A percentile compares a stretch with the other conserved stretches of the same genome.
Conservation (phyloP, 331 rosid species). For the Spiraea crenata region DNA sequence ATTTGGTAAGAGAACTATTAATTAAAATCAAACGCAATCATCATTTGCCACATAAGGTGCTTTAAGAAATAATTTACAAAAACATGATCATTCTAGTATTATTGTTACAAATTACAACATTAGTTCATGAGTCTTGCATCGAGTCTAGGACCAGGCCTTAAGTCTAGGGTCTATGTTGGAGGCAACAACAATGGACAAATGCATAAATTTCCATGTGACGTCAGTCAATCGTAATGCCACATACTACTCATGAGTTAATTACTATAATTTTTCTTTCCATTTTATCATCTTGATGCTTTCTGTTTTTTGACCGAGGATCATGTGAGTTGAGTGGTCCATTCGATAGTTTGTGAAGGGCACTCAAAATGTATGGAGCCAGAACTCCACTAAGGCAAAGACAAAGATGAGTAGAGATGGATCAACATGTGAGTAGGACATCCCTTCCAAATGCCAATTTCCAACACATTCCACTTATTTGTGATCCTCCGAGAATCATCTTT, state of each 20-base stretch:
- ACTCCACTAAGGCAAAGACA: slow-evolving; percentile 41
- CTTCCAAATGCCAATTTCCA: slow-evolving; percentile 17
- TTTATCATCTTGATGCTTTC: not conserved
- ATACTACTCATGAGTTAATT: not conserved
- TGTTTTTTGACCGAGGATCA: slow-evolving; percentile 1
- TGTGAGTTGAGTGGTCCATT: slow-evolving; percentile 50
- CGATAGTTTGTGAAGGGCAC: slow-evolving; percentile 19
- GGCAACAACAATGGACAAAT: not conserved
- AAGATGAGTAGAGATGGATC: not conserved
- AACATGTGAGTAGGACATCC: slow-evolving; percentile 31
- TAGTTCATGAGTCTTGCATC: too few relatives aligned
- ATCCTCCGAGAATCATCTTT: slow-evolving; percentile 18
- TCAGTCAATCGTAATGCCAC: slow-evolving; percentile 30
- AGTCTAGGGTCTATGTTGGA: too few relatives aligned
- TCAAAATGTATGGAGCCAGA: slow-evolving; percentile 39
- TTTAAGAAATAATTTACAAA: too few relatives aligned
- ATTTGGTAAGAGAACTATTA: too few relatives aligned
- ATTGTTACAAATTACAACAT: too few relatives aligned
- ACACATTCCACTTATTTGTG: slow-evolving; percentile 36
- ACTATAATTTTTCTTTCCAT: not conserved
- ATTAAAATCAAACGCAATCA: too few relatives aligned
- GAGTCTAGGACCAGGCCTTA: too few relatives aligned
- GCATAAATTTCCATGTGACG: slow-evolving; percentile 30
- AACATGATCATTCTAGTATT: too few relatives aligned
- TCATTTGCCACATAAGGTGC: too few relatives aligned